phyloP scores from a whole-genome alignment of 2,329 filamentous ascomycete species.

The Pseudocercospora pini-densiflorae region DNA sequence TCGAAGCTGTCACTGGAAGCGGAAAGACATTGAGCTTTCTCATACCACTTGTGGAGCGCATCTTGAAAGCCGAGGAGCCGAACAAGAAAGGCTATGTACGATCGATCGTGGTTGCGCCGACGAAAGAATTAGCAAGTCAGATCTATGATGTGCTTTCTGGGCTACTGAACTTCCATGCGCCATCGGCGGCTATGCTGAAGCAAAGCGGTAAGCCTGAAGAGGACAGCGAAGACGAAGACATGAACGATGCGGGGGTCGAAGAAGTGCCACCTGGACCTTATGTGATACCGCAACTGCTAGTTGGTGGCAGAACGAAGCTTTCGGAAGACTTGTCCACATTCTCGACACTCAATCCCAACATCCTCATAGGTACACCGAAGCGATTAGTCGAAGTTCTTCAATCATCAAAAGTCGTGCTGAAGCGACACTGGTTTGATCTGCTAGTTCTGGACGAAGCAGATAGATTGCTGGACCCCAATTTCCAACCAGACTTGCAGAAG shows the following conservation, averaged over 20 bases:
- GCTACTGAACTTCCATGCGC: slow-evolving; percentile 79
- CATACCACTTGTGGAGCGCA: slow-evolving; percentile 79
- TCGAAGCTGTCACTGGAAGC: slow-evolving; percentile 88
- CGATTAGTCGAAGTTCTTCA: slow-evolving; percentile 86
- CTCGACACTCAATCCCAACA: slow-evolving; percentile 80
- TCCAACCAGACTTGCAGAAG: slow-evolving; percentile 86
- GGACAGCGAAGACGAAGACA: slow-evolving; percentile 48
- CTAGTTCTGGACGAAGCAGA: slow-evolving; percentile 96
- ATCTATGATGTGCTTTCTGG: slow-evolving; percentile 81
- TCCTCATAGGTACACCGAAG: slow-evolving; percentile 89
- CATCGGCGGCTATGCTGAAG: slow-evolving; percentile 72
- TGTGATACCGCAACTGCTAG: slow-evolving; percentile 82
- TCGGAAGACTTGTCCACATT: slow-evolving; percentile 88
- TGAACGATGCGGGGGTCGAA: slow-evolving; percentile 46
- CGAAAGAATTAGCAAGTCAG: slow-evolving; percentile 86
- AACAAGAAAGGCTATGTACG: slow-evolving; percentile 89
- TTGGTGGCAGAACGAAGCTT: slow-evolving; percentile 80
- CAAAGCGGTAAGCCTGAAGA: slow-evolving; percentile 44
- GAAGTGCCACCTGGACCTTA: slow-evolving; percentile 53
- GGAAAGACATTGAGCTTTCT: slow-evolving; percentile 89
- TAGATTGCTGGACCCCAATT: slow-evolving; percentile 87
- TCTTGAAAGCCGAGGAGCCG: slow-evolving; percentile 78
- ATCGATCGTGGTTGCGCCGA: slow-evolving; percentile 90
- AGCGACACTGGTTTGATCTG: slow-evolving; percentile 69
- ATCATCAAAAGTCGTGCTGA: slow-evolving; percentile 59